Percentiles rank a stretch among this genome's conserved stretches.
Evolutionary conservation across 768 basidiomycete species (phyloP).

Genomic region (Boletales sp.): DNA sequence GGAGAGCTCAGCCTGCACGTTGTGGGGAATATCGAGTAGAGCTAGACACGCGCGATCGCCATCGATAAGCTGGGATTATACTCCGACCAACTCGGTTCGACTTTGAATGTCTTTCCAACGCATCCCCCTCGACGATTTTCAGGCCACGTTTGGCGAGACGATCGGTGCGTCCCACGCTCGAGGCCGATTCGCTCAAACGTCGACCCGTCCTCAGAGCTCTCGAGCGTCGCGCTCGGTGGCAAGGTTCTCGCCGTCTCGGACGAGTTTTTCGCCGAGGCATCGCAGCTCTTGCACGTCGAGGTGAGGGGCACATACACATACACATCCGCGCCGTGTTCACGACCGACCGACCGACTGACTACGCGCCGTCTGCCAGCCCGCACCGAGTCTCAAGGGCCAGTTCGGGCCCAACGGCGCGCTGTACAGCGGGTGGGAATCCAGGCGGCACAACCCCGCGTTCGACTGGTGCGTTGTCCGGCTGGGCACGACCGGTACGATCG

Average conservation of each 20-base stretch:
- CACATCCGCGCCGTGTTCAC: neutral
- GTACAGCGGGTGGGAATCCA: conserved; percentile 91
- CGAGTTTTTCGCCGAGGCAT: conserved; percentile 92
- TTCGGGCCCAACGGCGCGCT: conserved; percentile 95
- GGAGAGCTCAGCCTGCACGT: too few relatives aligned
- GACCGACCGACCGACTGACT: neutral
- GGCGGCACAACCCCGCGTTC: conserved; percentile 81
- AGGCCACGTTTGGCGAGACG: conserved; percentile 41
- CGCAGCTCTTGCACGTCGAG: conserved; percentile 77
- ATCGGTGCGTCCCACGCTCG: conserved; percentile 41
- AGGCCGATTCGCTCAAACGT: neutral
- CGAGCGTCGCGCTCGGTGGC: conserved; percentile 81
- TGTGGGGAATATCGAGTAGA: too few relatives aligned
- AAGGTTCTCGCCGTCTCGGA: conserved; percentile 77
- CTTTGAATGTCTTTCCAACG: conserved; percentile 40
- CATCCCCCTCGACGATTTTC: conserved; percentile 46
- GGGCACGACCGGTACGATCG: conserved; percentile 68
- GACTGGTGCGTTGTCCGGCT: conserved; percentile 96
- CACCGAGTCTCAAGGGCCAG: conserved; percentile 88
- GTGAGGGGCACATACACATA: conserved; percentile 39
- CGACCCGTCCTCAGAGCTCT: conserved; percentile 60
- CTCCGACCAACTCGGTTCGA: neutral
- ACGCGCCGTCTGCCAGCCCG: conserved; percentile 50
- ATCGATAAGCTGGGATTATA: neutral
- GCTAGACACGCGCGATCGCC: too few relatives aligned